A percentile compares a stretch with the other conserved stretches of the same genome.
phyloP scores from a whole-genome alignment of 2,329 filamentous ascomycete species.

The Pyricularia pennisetigena region DNA sequence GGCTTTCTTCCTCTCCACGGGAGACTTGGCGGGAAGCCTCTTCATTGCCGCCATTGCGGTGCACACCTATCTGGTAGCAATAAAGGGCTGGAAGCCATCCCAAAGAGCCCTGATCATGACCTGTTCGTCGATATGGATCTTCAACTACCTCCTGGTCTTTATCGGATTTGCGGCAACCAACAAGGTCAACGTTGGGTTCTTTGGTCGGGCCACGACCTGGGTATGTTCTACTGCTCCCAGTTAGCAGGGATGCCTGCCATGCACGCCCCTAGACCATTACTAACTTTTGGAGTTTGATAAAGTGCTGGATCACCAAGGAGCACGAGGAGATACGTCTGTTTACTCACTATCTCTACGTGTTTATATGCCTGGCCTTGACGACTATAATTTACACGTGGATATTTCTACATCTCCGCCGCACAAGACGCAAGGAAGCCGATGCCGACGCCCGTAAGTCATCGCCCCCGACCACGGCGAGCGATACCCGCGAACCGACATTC shows the following conservation, averaged over 20 bases:
- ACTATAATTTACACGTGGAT: constrained; percentile 25
- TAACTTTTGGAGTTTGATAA: neutral
- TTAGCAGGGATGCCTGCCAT: neutral
- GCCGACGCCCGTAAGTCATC: neutral
- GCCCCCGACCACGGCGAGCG: constrained; percentile 11
- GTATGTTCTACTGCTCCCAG: constrained; percentile 16
- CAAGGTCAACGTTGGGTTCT: constrained; percentile 25
- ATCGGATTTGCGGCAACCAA: constrained; percentile 22
- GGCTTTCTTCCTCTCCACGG: constrained; percentile 47
- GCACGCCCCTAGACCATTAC: neutral
- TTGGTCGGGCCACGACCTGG: constrained; percentile 45
- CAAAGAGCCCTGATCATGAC: constrained; percentile 29
- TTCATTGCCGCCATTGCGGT: constrained; percentile 48
- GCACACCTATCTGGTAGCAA: constrained; percentile 46
- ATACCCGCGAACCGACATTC: constrained; percentile 29
- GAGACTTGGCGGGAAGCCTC: constrained; percentile 45
- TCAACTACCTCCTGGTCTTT: constrained; percentile 35
- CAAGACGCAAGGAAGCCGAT: constrained; percentile 6
- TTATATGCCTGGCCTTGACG: constrained; percentile 25
- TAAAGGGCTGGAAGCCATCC: constrained; percentile 36
- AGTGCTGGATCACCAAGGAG: constrained; percentile 53
- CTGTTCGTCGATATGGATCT: constrained; percentile 36
- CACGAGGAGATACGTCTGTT: constrained; percentile 43
- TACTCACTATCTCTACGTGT: constrained; percentile 56
- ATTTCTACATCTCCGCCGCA: constrained; percentile 23